These are phyloP conservation scores for Maudiozyma pseudohumilis DNA, from an alignment of 805 yeast genomes.

Conservation along the genomic window DNA sequence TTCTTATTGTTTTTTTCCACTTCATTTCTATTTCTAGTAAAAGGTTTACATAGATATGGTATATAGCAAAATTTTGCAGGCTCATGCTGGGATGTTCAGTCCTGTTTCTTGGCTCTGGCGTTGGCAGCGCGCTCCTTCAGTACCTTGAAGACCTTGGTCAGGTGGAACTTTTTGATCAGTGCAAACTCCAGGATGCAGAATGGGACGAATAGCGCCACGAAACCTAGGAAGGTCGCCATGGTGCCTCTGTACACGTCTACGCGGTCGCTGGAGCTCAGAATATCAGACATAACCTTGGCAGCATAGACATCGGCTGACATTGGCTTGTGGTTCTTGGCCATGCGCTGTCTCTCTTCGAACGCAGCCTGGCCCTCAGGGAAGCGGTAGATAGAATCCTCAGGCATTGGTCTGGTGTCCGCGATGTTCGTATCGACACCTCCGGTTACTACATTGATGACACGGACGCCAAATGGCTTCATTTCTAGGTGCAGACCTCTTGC, in stretches of 20 bases:
- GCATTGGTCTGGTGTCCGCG: constrained; percentile 54
- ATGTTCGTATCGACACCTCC: constrained; percentile 70
- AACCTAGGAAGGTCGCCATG: constrained; percentile 32
- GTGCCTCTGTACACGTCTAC: constrained; percentile 52
- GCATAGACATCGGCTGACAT: constrained; percentile 54
- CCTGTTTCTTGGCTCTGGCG: constrained; percentile 1
- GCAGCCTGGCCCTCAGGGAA: constrained; percentile 42
- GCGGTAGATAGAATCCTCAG: constrained; percentile 44
- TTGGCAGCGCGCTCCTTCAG: constrained; percentile 11
- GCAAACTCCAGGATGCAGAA: constrained; percentile 36
- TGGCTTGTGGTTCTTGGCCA: constrained; percentile 53
- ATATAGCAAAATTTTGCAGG: too few species aligned
- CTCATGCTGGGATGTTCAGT: too few species aligned
- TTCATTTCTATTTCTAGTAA: too few species aligned
- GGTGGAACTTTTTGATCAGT: constrained; percentile 34
- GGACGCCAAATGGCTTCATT: constrained; percentile 60
- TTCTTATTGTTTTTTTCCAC: too few species aligned
- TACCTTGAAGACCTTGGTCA: constrained; percentile 28
- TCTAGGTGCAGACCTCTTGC: constrained; percentile 56
- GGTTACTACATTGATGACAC: constrained; percentile 58
- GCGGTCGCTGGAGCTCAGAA: constrained; percentile 30
- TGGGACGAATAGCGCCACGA: constrained; percentile 34
- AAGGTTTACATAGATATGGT: too few species aligned
- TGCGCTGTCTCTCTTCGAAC: constrained; percentile 40
- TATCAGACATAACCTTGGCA: constrained; percentile 40